A percentile compares a stretch with the other conserved stretches of the same genome.
These are phyloP conservation scores for Cryphonectria parasitica DNA, from an alignment of 2,329 filamentous ascomycete genomes.

Conservation along the genomic window DNA sequence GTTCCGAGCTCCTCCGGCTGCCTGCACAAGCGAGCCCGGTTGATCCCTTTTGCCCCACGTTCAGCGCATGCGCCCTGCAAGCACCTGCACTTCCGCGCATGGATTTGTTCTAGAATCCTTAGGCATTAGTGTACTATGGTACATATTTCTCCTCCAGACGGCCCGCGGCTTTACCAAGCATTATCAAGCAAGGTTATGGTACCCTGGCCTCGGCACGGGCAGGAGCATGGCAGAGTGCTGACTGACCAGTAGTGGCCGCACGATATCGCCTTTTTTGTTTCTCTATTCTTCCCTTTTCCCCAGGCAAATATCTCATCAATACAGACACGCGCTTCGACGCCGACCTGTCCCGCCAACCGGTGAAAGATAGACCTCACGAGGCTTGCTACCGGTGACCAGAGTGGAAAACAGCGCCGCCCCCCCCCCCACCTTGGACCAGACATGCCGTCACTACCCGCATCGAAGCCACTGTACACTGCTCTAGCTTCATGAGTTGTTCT, in stretches of 20 bases:
- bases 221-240: not conserved
- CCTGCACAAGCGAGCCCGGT: constrained; percentile 2
- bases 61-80: constrained; percentile 2
- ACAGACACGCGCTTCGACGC: not conserved
- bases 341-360: not conserved
- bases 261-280: not conserved
- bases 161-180: not conserved
- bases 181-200: not conserved
- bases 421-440: not conserved
- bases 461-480: not conserved
- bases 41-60: constrained; percentile 3
- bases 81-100: not conserved
- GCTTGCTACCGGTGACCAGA: not conserved
- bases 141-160: not conserved
- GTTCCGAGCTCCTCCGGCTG: not conserved
- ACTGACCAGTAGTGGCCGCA: not conserved
- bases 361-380: not conserved
- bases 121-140: not conserved
- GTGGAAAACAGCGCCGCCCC: not conserved
- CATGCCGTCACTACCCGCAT: constrained; percentile 1
- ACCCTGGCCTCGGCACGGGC: constrained; percentile 7
- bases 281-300: not conserved
- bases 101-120: constrained; percentile 1
- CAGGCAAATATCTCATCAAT: not conserved
- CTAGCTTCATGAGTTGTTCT: not conserved